phyloP scores from a whole-genome alignment of 73 alveolate genomes.

The Urostyla sp. region DNA sequence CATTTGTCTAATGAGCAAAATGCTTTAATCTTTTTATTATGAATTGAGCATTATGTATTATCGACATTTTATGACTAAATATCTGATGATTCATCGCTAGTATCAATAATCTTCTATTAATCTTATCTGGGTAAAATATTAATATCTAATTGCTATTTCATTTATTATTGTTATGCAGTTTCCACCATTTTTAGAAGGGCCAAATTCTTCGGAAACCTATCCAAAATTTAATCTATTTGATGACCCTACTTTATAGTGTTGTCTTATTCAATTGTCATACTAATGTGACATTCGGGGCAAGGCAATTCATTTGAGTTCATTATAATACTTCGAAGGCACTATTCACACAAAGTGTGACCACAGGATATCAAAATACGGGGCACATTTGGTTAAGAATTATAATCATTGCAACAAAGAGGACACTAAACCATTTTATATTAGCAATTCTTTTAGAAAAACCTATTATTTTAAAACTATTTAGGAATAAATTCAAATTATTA shows the following conservation, averaged over 20 bases:
- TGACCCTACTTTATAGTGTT: not conserved
- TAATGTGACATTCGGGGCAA: constrained; percentile 56
- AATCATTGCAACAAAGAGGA: constrained; percentile 3
- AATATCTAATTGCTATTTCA: no score
- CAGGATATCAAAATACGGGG: constrained; percentile 60
- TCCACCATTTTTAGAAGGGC: constrained; percentile 17
- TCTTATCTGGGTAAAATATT: no score
- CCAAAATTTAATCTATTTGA: not conserved
- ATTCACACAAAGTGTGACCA: constrained; percentile 66
- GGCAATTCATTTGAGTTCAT: not conserved
- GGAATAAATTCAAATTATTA: no score
- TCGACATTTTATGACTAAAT: not conserved
- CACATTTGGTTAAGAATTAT: not conserved
- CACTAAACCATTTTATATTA: constrained; percentile 3
- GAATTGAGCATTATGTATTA: constrained; percentile 42
- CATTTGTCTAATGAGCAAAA: constrained; percentile 69
- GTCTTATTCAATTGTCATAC: not conserved
- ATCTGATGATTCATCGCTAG: no score
- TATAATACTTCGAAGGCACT: constrained; percentile 23
- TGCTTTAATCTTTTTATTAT: constrained; percentile 64
- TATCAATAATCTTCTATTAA: not conserved
- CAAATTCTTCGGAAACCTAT: constrained; percentile 49
- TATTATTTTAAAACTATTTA: no score
- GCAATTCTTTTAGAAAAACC: no score
- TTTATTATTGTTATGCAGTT: no score